A percentile compares a stretch with the other conserved stretches of the same genome.
Evolutionary conservation across 805 yeast genomes (phyloP).

Genomic region (Wickerhamiella lipophila): DNA sequence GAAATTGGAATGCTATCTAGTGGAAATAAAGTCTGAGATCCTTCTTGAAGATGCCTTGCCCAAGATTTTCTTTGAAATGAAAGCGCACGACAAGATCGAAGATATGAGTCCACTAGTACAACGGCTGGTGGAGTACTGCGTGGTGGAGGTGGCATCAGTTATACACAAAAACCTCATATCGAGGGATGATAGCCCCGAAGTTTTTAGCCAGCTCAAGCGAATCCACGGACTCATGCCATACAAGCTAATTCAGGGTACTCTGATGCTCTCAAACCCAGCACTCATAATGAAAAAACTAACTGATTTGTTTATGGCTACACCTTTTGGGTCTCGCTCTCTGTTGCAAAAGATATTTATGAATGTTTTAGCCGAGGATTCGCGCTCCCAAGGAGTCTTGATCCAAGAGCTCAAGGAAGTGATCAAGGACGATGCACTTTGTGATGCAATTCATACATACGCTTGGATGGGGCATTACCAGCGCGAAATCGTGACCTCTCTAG

Average conservation of each 20-base stretch:
- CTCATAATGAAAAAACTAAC: constrained; percentile 65
- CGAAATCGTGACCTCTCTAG: constrained; percentile 23
- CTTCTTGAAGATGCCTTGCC: constrained; percentile 44
- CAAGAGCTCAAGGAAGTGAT: constrained; percentile 35
- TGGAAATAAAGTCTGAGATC: constrained; percentile 44
- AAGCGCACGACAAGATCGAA: constrained; percentile 37
- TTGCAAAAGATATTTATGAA: constrained; percentile 64
- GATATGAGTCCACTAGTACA: constrained; percentile 55
- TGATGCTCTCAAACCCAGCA: constrained; percentile 79
- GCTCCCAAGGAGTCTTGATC: constrained; percentile 45
- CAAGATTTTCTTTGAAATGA: constrained; percentile 53
- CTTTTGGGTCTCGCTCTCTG: constrained; percentile 53
- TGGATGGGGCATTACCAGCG: constrained; percentile 21
- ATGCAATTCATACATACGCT: constrained; percentile 20
- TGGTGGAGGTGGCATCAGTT: constrained; percentile 73
- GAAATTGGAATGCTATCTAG: constrained; percentile 43
- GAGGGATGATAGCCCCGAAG: constrained; percentile 66
- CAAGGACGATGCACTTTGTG: constrained; percentile 19
- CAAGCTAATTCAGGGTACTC: constrained; percentile 55
- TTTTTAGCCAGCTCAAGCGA: constrained; percentile 54
- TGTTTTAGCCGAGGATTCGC: constrained; percentile 61
- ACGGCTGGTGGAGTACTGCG: constrained; percentile 68
- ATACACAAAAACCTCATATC: constrained; percentile 70
- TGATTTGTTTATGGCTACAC: constrained; percentile 72
- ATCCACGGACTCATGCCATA: constrained; percentile 76